Evolutionary conservation across 2,329 filamentous ascomycete genomes (phyloP).

Genomic region (Xylaria hypoxylon): DNA sequence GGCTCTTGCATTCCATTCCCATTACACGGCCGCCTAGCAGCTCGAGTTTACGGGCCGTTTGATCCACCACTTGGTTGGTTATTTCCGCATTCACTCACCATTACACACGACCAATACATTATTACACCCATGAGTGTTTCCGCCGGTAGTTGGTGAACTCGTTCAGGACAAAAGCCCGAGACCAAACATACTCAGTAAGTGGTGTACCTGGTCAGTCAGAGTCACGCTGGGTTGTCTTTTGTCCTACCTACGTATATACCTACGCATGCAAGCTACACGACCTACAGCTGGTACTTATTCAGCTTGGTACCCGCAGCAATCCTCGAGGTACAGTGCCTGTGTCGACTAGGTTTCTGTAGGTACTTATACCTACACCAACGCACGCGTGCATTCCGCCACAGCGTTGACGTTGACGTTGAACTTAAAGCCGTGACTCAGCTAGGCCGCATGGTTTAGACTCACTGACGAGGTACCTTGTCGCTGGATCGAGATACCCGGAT

Average conservation of each 20-base stretch:
- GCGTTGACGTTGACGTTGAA: slow-evolving; percentile 27
- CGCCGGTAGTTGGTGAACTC: neutral
- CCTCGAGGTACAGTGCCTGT: slow-evolving; percentile 12
- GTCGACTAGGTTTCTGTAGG: slow-evolving; percentile 9
- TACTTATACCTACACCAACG: too few relatives aligned
- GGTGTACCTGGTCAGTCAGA: neutral
- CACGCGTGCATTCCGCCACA: slow-evolving; percentile 29
- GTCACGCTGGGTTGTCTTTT: neutral
- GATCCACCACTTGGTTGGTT: slow-evolving; percentile 3
- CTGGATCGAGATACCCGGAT: slow-evolving; percentile 20
- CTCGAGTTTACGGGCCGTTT: neutral
- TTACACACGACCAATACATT: neutral
- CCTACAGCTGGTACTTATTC: slow-evolving; percentile 23
- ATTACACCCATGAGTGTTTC: neutral
- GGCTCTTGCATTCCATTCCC: slow-evolving; percentile 1
- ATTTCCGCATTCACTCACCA: slow-evolving; percentile 2
- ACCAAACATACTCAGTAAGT: neutral
- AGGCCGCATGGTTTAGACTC: slow-evolving; percentile 7
- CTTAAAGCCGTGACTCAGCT: slow-evolving; percentile 34
- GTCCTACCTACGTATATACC: neutral
- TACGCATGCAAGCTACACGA: neutral
- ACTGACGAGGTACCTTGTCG: slow-evolving; percentile 17
- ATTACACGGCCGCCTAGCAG: neutral
- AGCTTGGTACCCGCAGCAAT: slow-evolving; percentile 28
- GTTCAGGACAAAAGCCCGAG: slow-evolving; percentile 8